phyloP scores from a whole-genome alignment of 306 rosid species.

The Sophora flavescens region DNA sequence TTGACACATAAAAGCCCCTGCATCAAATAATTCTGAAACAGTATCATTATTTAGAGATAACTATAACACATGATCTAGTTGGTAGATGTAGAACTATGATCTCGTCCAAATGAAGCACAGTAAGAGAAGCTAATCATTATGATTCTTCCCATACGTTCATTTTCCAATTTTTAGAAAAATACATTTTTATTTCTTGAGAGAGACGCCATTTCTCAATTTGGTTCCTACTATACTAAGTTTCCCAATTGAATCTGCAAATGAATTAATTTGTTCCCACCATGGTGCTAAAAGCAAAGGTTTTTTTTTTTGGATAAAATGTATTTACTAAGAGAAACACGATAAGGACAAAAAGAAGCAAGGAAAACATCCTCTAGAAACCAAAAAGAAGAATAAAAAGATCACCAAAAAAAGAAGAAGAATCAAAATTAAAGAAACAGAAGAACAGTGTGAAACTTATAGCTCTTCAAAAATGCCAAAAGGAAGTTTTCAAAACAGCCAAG shows the following conservation, averaged over 20 bases:
- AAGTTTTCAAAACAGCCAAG: too few species aligned
- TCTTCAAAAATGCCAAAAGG: too few species aligned
- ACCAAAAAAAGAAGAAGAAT: too few species aligned
- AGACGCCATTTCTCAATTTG: neutral
- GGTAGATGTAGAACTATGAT: neutral
- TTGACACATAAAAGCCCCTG: too few species aligned
- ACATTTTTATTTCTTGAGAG: neutral
- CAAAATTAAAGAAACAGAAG: too few species aligned
- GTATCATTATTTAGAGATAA: constrained; percentile 6
- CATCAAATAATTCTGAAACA: constrained; percentile 22
- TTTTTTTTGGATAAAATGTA: too few species aligned
- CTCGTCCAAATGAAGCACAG: neutral
- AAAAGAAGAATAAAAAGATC: too few species aligned
- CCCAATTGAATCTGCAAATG: neutral
- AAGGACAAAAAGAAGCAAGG: too few species aligned
- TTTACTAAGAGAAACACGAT: too few species aligned
- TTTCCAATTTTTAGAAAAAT: neutral
- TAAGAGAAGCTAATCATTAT: neutral
- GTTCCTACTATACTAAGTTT: neutral
- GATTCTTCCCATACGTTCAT: neutral
- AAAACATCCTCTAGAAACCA: too few species aligned
- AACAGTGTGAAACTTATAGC: too few species aligned
- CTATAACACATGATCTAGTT: neutral
- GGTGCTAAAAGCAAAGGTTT: neutral
- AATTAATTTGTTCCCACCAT: neutral